A percentile compares a stretch with the other conserved stretches of the same genome.
Evolutionary conservation across 805 yeast species (phyloP).

Genomic region (Schwanniomyces pseudopolymorphus): DNA sequence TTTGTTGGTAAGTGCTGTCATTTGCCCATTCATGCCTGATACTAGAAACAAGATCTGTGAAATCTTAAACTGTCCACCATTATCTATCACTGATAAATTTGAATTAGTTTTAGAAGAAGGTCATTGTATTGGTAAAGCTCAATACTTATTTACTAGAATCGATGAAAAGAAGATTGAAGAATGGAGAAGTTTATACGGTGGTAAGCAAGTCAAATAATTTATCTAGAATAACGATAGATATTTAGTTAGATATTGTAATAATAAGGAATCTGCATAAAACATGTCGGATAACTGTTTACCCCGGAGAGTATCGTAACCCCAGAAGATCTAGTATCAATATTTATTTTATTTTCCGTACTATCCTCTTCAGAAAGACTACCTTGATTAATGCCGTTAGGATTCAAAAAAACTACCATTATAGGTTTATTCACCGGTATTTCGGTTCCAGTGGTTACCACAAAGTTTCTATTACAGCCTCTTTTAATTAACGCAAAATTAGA

Average conservation of each 20-base stretch:
- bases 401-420: slow-evolving; percentile 9
- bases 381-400: slow-evolving; percentile 7
- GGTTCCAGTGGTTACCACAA: slow-evolving; percentile 30
- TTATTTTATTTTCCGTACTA: too few relatives aligned
- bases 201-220: slow-evolving; percentile 48
- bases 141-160: slow-evolving; percentile 87
- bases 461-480: slow-evolving; percentile 23
- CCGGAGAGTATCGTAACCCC: not conserved
- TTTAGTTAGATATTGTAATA: not conserved
- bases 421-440: slow-evolving; percentile 31
- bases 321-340: too few relatives aligned
- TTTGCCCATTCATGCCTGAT: slow-evolving; percentile 90
- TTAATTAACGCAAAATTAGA: slow-evolving; percentile 21
- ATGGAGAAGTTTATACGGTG: slow-evolving; percentile 88
- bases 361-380: too few relatives aligned
- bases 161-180: slow-evolving; percentile 84
- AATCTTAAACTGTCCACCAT: slow-evolving; percentile 79
- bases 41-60: slow-evolving; percentile 66
- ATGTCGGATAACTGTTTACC: not conserved
- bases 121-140: slow-evolving; percentile 87
- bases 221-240: not conserved
- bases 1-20: slow-evolving; percentile 78
- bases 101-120: slow-evolving; percentile 69
- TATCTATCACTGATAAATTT: slow-evolving; percentile 76
- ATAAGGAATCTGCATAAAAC: not conserved